These are phyloP conservation scores for Verruconis gallopava DNA, from an alignment of 2,329 filamentous ascomycete species.

Conservation along the genomic window DNA sequence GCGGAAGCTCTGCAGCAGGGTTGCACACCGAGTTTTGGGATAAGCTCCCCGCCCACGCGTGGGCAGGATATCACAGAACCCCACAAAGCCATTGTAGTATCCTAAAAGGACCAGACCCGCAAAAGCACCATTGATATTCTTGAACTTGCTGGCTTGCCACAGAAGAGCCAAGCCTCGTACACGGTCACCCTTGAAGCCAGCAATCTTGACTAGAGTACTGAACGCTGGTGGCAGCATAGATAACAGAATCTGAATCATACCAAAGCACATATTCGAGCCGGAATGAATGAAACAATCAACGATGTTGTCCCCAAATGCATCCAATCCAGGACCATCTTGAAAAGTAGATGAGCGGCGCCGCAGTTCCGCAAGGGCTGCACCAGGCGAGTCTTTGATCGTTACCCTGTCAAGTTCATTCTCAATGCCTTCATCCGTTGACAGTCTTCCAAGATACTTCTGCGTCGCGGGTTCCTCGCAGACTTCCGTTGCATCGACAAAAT, in stretches of 20 bases:
- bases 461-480: not conserved
- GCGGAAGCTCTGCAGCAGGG: slow-evolving; percentile 61
- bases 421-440: slow-evolving; percentile 10
- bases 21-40: slow-evolving; percentile 53
- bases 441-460: slow-evolving; percentile 5
- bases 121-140: slow-evolving; percentile 87
- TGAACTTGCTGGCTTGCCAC: slow-evolving; percentile 76
- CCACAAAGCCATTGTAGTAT: slow-evolving; percentile 80
- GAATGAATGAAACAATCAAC: slow-evolving; percentile 84
- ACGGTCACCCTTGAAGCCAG: slow-evolving; percentile 84
- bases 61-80: slow-evolving; percentile 77
- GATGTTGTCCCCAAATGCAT: slow-evolving; percentile 53
- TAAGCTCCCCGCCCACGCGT: slow-evolving; percentile 48
- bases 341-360: slow-evolving; percentile 17
- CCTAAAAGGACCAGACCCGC: slow-evolving; percentile 67
- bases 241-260: slow-evolving; percentile 72
- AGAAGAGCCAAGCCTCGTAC: slow-evolving; percentile 71
- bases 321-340: slow-evolving; percentile 42
- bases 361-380: not conserved
- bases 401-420: slow-evolving; percentile 22
- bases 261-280: slow-evolving; percentile 80
- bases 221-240: slow-evolving; percentile 89
- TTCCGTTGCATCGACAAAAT: slow-evolving; percentile 6
- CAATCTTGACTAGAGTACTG: slow-evolving; percentile 69
- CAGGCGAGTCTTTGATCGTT: slow-evolving; percentile 6